Evolutionary conservation across 805 yeast species (phyloP).

Genomic region (Kodamaea laetipori): DNA sequence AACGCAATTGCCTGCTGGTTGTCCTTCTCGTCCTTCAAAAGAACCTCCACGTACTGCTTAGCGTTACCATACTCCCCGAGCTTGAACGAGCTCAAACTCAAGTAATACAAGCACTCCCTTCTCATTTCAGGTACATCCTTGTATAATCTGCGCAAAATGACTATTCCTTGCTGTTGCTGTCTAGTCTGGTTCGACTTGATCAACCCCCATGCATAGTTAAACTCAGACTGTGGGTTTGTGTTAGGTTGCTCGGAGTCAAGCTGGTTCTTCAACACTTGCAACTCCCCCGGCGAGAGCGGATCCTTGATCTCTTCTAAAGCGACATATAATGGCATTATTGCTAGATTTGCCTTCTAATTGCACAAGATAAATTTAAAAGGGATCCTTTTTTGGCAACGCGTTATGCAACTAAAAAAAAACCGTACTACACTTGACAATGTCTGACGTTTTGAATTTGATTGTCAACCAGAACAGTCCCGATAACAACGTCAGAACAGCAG

Average conservation of each 20-base stretch:
- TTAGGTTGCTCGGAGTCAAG: slow-evolving; percentile 78
- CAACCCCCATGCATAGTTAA: slow-evolving; percentile 96
- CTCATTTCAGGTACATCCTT: slow-evolving; percentile 80
- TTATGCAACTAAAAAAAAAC: not conserved
- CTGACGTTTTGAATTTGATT: slow-evolving; percentile 14
- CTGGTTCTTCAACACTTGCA: slow-evolving; percentile 73
- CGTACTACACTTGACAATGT: slow-evolving; percentile 2
- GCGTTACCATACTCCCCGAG: slow-evolving; percentile 86
- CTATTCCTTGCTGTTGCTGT: slow-evolving; percentile 79
- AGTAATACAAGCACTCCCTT: slow-evolving; percentile 85
- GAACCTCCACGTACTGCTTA: slow-evolving; percentile 77
- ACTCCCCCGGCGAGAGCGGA: slow-evolving; percentile 72
- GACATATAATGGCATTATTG: slow-evolving; percentile 26
- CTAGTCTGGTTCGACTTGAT: slow-evolving; percentile 65
- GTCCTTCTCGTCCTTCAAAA: slow-evolving; percentile 79
- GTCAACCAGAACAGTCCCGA: slow-evolving; percentile 45
- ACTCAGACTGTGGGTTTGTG: slow-evolving; percentile 79
- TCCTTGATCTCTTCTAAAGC: slow-evolving; percentile 44
- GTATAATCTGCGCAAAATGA: slow-evolving; percentile 67
- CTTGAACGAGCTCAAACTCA: slow-evolving; percentile 85
- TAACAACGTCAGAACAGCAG: slow-evolving; percentile 50
- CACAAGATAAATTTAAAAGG: too few species aligned
- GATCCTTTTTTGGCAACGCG: not conserved
- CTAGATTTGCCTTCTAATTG: slow-evolving; percentile 4
- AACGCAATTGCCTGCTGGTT: slow-evolving; percentile 75